These are phyloP conservation scores for Castanospermum australe DNA, from an alignment of 306 rosid species.

Conservation along the genomic window DNA sequence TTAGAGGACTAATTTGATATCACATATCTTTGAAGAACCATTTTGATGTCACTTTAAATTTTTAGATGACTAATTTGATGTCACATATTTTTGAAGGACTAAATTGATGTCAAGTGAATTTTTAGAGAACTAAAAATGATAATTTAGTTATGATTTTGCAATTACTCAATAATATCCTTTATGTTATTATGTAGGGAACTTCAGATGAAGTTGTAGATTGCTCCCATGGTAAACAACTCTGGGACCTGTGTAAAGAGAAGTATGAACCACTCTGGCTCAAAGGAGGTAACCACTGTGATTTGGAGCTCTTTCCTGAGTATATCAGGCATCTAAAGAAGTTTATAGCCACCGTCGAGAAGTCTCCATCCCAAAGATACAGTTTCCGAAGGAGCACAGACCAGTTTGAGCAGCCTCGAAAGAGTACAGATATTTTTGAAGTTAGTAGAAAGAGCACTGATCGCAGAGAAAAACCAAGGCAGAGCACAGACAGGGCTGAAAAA, in stretches of 20 bases:
- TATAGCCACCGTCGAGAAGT: constrained; percentile 71
- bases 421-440: constrained; percentile 66
- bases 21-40: too few relatives aligned
- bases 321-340: constrained; percentile 80
- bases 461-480: constrained; percentile 74
- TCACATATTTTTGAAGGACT: too few relatives aligned
- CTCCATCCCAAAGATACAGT: constrained; percentile 67
- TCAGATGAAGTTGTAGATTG: constrained; percentile 88
- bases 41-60: too few relatives aligned
- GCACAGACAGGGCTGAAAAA: constrained; percentile 74
- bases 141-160: too few relatives aligned
- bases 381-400: constrained; percentile 76
- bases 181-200: constrained; percentile 57
- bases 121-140: too few relatives aligned
- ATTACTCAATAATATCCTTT: background rate
- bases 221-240: constrained; percentile 82
- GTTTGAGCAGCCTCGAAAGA: constrained; percentile 75
- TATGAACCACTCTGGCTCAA: constrained; percentile 82
- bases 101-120: too few relatives aligned
- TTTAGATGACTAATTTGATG: too few relatives aligned
- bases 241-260: constrained; percentile 86
- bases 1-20: too few relatives aligned
- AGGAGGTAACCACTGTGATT: constrained; percentile 85
- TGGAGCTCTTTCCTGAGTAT: constrained; percentile 80
- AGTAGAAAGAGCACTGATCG: constrained; percentile 78